A percentile compares a stretch with the other conserved stretches of the same genome.
These are phyloP conservation scores for Akebia trifoliata DNA, from an alignment of 164 flowering plant genomes.

Conservation along the genomic window DNA sequence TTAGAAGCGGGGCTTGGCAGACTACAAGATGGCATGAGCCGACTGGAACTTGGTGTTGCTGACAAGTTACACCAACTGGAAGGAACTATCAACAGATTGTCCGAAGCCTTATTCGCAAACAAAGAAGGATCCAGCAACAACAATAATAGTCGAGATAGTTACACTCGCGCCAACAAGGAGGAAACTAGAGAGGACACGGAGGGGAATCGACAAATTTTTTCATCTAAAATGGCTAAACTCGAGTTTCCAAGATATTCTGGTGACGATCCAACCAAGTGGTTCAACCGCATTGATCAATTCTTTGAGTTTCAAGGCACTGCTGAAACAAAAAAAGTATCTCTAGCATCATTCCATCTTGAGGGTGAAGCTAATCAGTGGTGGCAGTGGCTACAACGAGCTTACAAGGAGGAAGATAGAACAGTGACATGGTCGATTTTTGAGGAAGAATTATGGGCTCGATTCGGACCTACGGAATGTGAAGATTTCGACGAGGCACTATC, in stretches of 20 bases:
- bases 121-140: conserved; percentile 4
- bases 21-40: conserved; percentile 4
- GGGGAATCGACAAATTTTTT: background rate
- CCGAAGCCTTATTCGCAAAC: no score
- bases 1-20: background rate
- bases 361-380: conserved; percentile 5
- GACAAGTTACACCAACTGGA: no score
- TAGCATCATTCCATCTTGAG: background rate
- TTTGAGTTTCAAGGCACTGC: no score
- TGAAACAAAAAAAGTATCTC: no score
- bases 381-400: background rate
- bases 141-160: background rate
- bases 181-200: background rate
- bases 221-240: conserved; percentile 2
- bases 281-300: no score
- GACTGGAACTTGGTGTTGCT: no score
- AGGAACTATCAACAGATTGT: no score
- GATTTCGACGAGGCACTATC: no score
- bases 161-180: background rate
- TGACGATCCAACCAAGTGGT: no score
- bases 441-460: background rate
- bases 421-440: conserved; percentile 1
- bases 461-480: no score
- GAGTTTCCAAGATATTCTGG: background rate
- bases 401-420: background rate